Evolutionary conservation across 148 eudicot genomes (phyloP).

Genomic region (Persicaria tinctoria): DNA sequence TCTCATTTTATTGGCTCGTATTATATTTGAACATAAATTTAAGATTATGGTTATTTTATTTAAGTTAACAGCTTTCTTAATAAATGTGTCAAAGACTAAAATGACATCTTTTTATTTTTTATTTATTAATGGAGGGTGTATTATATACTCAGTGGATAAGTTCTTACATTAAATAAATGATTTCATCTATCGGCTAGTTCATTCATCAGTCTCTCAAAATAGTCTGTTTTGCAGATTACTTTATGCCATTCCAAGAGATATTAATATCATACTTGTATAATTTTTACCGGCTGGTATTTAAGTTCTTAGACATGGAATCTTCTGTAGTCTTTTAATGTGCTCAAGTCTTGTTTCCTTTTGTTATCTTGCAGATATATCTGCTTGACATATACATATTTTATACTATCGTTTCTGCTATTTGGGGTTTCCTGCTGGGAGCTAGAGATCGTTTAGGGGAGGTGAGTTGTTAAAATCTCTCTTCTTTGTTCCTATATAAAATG

Average conservation of each 20-base stretch:
- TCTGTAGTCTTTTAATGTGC: not conserved
- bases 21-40: too few relatives aligned
- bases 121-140: too few relatives aligned
- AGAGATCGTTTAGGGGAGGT: constrained; percentile 99
- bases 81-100: too few relatives aligned
- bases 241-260: not conserved
- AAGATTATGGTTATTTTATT: too few relatives aligned
- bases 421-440: constrained; percentile 94
- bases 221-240: constrained; percentile 2
- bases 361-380: constrained; percentile 71
- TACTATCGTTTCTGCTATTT: constrained; percentile 80
- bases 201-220: not conserved
- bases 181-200: not conserved
- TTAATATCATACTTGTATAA: not conserved
- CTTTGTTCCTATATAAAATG: not conserved
- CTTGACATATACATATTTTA: constrained; percentile 72
- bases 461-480: constrained; percentile 19
- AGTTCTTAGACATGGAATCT: not conserved
- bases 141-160: not conserved
- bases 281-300: too few relatives aligned
- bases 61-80: too few relatives aligned
- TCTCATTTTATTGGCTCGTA: too few relatives aligned
- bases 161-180: not conserved
- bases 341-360: constrained; percentile 1
- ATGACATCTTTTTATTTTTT: too few relatives aligned